Conservation (phyloP, 2,329 filamentous ascomycete genomes). For the Xylaria sp. region DNA sequence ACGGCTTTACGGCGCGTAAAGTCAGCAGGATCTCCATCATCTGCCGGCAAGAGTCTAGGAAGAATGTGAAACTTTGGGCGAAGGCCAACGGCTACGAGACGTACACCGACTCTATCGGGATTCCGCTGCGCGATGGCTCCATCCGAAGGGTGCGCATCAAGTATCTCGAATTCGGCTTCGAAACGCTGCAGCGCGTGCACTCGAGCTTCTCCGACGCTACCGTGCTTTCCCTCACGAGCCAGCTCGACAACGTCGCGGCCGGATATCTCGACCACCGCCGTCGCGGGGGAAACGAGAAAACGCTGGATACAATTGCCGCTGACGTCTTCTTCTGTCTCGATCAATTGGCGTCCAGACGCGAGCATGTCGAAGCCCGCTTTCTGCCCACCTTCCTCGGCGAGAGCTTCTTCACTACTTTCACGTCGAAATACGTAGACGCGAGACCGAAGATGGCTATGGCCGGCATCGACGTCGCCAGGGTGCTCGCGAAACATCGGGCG, state of each 20-base stretch:
- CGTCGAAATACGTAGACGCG: slow-evolving; percentile 26
- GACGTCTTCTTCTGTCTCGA: slow-evolving; percentile 46
- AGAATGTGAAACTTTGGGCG: slow-evolving; percentile 57
- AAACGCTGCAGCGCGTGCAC: slow-evolving; percentile 42
- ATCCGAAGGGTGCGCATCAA: slow-evolving; percentile 53
- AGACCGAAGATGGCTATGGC: slow-evolving; percentile 32
- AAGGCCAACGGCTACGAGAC: slow-evolving; percentile 50
- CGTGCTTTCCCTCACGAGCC: slow-evolving; percentile 43
- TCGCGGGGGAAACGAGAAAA: slow-evolving; percentile 24
- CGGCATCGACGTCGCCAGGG: slow-evolving; percentile 44
- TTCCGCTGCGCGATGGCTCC: slow-evolving; percentile 54
- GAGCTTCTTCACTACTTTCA: slow-evolving; percentile 45
- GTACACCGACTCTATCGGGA: slow-evolving; percentile 55
- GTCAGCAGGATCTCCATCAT: slow-evolving; percentile 55
- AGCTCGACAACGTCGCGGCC: slow-evolving; percentile 46
- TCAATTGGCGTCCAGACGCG: slow-evolving; percentile 17
- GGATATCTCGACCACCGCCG: slow-evolving; percentile 39
- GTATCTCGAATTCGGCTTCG: slow-evolving; percentile 51
- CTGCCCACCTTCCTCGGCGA: slow-evolving; percentile 45
- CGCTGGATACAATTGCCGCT: slow-evolving; percentile 34
- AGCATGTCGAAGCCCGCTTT: slow-evolving; percentile 3
- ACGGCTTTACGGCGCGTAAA: slow-evolving; percentile 52
- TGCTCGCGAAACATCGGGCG: slow-evolving; percentile 32
- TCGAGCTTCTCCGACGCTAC: slow-evolving; percentile 37
- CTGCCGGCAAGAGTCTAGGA: slow-evolving; percentile 52